phyloP scores from a whole-genome alignment of 2,329 filamentous ascomycete genomes.

The Drechslerella dactyloides region DNA sequence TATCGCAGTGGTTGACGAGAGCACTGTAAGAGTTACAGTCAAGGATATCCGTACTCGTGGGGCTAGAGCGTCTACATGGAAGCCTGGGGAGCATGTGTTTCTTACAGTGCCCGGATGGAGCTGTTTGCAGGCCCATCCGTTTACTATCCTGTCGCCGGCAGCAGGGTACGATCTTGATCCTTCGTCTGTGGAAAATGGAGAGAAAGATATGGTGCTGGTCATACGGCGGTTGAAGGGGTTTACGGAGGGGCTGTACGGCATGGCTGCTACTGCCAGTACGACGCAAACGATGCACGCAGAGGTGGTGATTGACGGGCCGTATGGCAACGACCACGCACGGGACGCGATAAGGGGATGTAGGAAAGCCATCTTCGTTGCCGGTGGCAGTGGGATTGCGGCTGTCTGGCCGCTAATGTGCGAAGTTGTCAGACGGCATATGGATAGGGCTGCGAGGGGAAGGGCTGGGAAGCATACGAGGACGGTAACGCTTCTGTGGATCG shows the following conservation, averaged over 20 bases:
- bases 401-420: conserved; percentile 66
- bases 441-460: conserved; percentile 52
- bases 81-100: conserved; percentile 70
- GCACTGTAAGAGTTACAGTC: conserved; percentile 21
- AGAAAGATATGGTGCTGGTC: conserved; percentile 60
- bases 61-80: conserved; percentile 59
- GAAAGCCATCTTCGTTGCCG: conserved; percentile 66
- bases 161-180: conserved; percentile 56
- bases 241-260: conserved; percentile 57
- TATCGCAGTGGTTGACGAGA: conserved; percentile 29
- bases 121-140: conserved; percentile 68
- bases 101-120: conserved; percentile 66
- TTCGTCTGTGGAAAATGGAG: background rate
- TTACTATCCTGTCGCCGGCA: conserved; percentile 70
- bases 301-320: conserved; percentile 69
- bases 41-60: conserved; percentile 6
- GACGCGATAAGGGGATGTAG: conserved; percentile 63
- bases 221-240: conserved; percentile 69
- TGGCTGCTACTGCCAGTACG: conserved; percentile 37
- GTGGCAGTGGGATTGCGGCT: conserved; percentile 71
- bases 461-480: conserved; percentile 54
- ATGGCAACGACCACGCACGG: conserved; percentile 67
- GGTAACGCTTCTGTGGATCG: conserved; percentile 67
- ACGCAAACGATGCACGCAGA: conserved; percentile 53
- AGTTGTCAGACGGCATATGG: conserved; percentile 48